phyloP scores from a whole-genome alignment of 371 early-diverging fungal species.

The Coemansia sp. region DNA sequence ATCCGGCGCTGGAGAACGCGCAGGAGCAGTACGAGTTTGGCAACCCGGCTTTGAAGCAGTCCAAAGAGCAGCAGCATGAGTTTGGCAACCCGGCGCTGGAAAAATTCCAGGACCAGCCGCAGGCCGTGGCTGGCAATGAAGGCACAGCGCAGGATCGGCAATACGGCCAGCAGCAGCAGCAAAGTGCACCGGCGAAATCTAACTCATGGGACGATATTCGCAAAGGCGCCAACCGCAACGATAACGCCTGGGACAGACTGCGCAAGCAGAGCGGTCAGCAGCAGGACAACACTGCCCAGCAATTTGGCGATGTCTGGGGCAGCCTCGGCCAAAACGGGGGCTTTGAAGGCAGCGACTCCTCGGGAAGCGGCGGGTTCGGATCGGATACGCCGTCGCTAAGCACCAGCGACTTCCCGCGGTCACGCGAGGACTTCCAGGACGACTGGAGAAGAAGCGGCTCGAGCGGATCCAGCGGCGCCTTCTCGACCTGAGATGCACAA shows the following conservation, averaged over 20 bases:
- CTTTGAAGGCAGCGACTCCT: not conserved
- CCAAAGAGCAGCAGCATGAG: conserved; percentile 7
- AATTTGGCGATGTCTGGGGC: conserved; percentile 6
- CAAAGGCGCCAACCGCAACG: not conserved
- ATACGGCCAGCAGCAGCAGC: not conserved
- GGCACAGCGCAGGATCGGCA: not conserved
- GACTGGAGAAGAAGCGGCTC: not conserved
- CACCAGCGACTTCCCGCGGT: conserved; percentile 30
- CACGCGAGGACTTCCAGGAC: conserved; percentile 40
- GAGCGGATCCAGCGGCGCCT: conserved; percentile 8
- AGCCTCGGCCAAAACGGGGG: not conserved
- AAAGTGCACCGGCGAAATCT: not conserved
- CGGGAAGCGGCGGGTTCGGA: not conserved
- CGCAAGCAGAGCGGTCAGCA: conserved; percentile 17
- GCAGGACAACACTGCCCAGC: conserved; percentile 3
- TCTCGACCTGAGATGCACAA: not conserved
- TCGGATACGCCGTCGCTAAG: not conserved
- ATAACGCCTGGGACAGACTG: conserved; percentile 20
- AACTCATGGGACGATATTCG: conserved; percentile 29
- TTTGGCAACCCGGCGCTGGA: conserved; percentile 22
- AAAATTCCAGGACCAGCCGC: not conserved
- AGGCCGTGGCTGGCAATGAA: not conserved
- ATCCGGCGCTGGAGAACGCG: not conserved
- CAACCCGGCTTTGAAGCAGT: conserved; percentile 11
- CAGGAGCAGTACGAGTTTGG: conserved; percentile 21